phyloP scores from a whole-genome alignment of 257 asterid genomes.

The Fraxinus excelsior region DNA sequence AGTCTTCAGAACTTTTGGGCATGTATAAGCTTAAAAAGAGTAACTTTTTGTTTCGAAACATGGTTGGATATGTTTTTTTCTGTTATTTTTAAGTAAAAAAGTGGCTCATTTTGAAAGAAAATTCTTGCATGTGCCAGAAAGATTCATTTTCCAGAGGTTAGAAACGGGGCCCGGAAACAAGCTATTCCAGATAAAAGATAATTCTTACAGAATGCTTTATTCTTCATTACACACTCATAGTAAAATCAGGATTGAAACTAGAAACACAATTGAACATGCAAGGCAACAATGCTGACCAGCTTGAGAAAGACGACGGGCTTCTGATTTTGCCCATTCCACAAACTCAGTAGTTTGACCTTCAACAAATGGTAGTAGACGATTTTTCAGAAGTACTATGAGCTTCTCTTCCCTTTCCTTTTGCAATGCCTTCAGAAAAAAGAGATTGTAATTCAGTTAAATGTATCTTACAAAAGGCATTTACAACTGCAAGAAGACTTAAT shows the following conservation, averaged over 20 bases:
- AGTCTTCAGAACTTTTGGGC: not conserved
- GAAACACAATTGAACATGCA: not conserved
- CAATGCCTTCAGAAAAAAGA: constrained; percentile 43
- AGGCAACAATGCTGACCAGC: constrained; percentile 42
- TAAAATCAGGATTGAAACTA: not conserved
- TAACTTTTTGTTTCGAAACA: not conserved
- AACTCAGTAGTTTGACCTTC: constrained; percentile 63
- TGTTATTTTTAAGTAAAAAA: not conserved
- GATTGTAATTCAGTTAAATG: constrained; percentile 19
- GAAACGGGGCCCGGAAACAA: not conserved
- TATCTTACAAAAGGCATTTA: not conserved
- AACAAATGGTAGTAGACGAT: constrained; percentile 65
- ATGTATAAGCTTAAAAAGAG: not conserved
- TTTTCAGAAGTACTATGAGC: constrained; percentile 52
- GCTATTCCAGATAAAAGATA: not conserved
- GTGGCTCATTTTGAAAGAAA: not conserved
- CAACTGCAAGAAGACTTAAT: too few species aligned
- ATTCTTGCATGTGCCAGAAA: not conserved
- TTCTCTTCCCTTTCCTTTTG: constrained; percentile 82
- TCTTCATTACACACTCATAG: not conserved
- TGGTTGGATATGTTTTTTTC: not conserved
- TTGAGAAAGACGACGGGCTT: constrained; percentile 70
- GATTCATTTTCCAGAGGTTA: not conserved
- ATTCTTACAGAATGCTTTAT: not conserved
- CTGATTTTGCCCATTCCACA: constrained; percentile 59